Evolutionary conservation across 1,284 basidiomycete genomes (phyloP).

Genomic region (Trametes versicolor): DNA sequence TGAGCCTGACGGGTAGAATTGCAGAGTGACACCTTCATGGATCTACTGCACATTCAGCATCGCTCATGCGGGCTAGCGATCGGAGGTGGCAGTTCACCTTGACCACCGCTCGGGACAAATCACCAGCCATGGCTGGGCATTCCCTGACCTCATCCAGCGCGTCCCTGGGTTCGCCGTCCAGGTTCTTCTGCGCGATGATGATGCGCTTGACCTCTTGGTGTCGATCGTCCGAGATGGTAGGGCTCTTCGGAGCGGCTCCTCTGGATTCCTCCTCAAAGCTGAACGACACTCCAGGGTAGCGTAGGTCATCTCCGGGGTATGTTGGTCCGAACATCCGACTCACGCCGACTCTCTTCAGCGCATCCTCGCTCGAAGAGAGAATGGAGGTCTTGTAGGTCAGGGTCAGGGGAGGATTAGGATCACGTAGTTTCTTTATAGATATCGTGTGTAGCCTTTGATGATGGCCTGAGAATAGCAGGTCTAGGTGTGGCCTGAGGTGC

Average conservation of each 20-base stretch:
- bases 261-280: constrained; percentile 77
- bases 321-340: constrained; percentile 86
- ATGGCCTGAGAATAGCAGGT: constrained; percentile 81
- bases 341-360: constrained; percentile 73
- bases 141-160: constrained; percentile 73
- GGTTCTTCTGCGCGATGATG: constrained; percentile 73
- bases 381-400: constrained; percentile 76
- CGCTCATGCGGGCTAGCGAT: neutral
- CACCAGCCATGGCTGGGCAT: constrained; percentile 74
- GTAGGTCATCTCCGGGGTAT: constrained; percentile 80
- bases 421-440: constrained; percentile 69
- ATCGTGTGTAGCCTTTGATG: constrained; percentile 83
- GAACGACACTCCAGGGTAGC: constrained; percentile 87
- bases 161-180: constrained; percentile 65
- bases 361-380: constrained; percentile 66
- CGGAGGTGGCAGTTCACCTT: constrained; percentile 55
- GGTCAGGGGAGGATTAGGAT: constrained; percentile 69
- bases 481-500: constrained; percentile 80
- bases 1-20: constrained; percentile 67
- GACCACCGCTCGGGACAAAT: constrained; percentile 70
- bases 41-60: constrained; percentile 51
- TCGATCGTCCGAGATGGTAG: constrained; percentile 59
- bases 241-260: constrained; percentile 58
- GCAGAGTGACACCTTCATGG: constrained; percentile 74
- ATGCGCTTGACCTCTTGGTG: constrained; percentile 80